These are phyloP conservation scores for Colletotrichum sp. DNA, from an alignment of 2,329 filamentous ascomycete species.

Conservation along the genomic window DNA sequence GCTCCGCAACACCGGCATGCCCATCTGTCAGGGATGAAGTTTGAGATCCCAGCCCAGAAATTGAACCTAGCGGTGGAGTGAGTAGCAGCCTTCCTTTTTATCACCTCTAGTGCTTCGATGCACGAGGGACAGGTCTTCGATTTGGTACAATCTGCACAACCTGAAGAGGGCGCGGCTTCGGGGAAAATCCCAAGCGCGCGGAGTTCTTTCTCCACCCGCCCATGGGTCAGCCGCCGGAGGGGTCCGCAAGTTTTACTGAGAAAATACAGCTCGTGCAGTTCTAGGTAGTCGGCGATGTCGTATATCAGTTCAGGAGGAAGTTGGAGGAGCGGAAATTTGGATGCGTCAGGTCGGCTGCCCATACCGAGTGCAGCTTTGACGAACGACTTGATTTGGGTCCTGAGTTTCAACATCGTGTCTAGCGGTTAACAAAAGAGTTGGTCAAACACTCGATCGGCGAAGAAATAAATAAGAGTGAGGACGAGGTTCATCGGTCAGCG, in stretches of 20 bases:
- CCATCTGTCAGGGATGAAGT: neutral
- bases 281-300: neutral
- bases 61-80: neutral
- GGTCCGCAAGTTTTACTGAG: neutral
- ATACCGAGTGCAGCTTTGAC: neutral
- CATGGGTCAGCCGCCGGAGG: neutral
- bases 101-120: neutral
- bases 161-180: neutral
- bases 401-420: neutral
- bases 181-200: neutral
- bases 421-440: neutral
- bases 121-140: neutral
- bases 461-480: neutral
- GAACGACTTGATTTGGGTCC: neutral
- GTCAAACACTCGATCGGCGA: fast-evolving
- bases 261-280: neutral
- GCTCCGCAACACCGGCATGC: fast-evolving
- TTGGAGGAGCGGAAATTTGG: neutral
- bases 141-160: neutral
- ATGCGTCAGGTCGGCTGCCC: neutral
- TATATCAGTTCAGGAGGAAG: neutral
- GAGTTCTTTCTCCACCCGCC: neutral
- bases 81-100: neutral
- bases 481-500: neutral
- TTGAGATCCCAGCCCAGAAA: neutral